phyloP scores from a whole-genome alignment of 2,329 filamentous ascomycete species.

The Samsoniella hepiali region DNA sequence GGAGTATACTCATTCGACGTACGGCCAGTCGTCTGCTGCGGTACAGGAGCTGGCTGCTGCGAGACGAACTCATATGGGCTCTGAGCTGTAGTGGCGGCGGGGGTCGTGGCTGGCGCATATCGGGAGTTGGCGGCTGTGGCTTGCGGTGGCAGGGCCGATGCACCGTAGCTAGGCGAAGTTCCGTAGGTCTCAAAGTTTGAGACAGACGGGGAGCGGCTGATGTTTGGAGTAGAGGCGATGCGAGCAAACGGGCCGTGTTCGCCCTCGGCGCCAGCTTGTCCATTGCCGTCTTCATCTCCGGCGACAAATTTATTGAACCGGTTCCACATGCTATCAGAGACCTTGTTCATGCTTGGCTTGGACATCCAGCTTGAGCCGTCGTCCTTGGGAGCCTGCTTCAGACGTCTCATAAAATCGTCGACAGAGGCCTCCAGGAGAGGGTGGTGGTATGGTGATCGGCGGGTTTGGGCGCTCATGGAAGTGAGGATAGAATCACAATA shows the following conservation, averaged over 20 bases:
- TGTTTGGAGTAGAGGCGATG: slow-evolving; percentile 69
- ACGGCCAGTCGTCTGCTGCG: slow-evolving; percentile 25
- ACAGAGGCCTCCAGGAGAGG: slow-evolving; percentile 68
- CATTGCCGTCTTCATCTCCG: slow-evolving; percentile 77
- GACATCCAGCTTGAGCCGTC: slow-evolving; percentile 84
- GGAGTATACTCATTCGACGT: slow-evolving; percentile 31
- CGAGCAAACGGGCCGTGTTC: slow-evolving; percentile 79
- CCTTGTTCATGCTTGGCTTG: slow-evolving; percentile 93
- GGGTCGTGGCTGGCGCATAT: slow-evolving; percentile 42
- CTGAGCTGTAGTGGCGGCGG: slow-evolving; percentile 20
- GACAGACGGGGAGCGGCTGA: slow-evolving; percentile 70
- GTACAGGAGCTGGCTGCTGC: slow-evolving; percentile 9
- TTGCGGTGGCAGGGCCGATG: slow-evolving; percentile 32
- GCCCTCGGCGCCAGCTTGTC: slow-evolving; percentile 51
- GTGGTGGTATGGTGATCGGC: slow-evolving; percentile 84
- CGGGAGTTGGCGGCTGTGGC: slow-evolving; percentile 44
- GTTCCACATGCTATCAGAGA: slow-evolving; percentile 84
- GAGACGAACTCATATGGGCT: slow-evolving; percentile 27
- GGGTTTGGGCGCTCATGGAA: slow-evolving; percentile 76
- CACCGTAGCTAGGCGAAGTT: slow-evolving; percentile 38
- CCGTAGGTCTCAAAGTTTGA: slow-evolving; percentile 74
- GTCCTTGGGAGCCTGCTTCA: slow-evolving; percentile 83
- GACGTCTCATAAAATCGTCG: slow-evolving; percentile 77
- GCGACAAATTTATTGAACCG: slow-evolving; percentile 96
- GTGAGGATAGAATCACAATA: slow-evolving; percentile 84